phyloP scores from a whole-genome alignment of 768 basidiomycete species.

The Suillus discolor region DNA sequence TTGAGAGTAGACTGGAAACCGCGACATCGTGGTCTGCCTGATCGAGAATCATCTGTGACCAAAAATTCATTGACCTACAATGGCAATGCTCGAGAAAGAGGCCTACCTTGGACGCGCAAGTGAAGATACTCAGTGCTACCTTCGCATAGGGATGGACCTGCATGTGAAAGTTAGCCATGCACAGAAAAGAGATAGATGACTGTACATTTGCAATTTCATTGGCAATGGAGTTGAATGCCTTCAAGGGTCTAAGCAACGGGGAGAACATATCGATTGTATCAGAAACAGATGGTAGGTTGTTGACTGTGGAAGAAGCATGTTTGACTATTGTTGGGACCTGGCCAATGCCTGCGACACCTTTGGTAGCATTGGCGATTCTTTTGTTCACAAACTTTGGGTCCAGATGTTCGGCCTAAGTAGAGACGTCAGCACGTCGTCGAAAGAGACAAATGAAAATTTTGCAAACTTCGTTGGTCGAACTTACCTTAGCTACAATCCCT shows the following conservation, averaged over 20 bases:
- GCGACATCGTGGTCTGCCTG: constrained; percentile 3
- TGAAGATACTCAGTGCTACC: constrained; percentile 3
- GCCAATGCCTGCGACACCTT: not conserved
- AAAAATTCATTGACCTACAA: not conserved
- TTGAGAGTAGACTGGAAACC: constrained; percentile 6
- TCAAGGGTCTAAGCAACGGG: not conserved
- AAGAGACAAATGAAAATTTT: too few relatives aligned
- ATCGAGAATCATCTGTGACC: constrained; percentile 6
- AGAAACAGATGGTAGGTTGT: not conserved
- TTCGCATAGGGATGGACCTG: constrained; percentile 10
- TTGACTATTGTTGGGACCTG: not conserved
- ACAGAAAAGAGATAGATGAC: not conserved
- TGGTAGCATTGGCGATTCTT: not conserved
- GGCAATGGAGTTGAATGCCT: not conserved
- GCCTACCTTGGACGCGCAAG: constrained; percentile 1
- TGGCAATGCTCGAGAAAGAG: not conserved
- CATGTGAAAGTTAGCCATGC: not conserved
- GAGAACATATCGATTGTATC: not conserved
- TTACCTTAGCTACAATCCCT: too few relatives aligned
- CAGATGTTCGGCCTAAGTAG: not conserved
- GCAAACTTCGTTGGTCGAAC: too few relatives aligned
- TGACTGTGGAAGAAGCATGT: not conserved
- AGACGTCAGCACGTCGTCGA: not conserved
- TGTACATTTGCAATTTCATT: not conserved
- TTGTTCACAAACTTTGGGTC: not conserved